phyloP scores from a whole-genome alignment of 257 asterid genomes.

The Gentiana dahurica region DNA sequence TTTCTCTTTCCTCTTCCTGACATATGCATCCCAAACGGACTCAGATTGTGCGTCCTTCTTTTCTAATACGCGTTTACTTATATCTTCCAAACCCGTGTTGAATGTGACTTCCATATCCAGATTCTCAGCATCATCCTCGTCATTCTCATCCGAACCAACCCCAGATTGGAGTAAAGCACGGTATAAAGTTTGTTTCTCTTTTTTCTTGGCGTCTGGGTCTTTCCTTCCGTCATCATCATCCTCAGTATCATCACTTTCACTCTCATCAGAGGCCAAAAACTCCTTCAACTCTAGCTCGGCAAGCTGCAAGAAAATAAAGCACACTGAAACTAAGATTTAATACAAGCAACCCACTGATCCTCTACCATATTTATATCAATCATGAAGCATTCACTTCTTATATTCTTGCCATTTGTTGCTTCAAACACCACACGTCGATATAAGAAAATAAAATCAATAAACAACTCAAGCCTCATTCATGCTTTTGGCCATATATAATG shows the following conservation, averaged over 20 bases:
- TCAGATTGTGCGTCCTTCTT: conserved; percentile 80
- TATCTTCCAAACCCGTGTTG: conserved; percentile 71
- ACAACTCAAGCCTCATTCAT: no score
- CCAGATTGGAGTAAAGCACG: conserved; percentile 61
- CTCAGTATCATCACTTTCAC: conserved; percentile 53
- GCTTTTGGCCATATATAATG: no score
- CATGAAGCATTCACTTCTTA: no score
- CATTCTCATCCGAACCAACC: conserved; percentile 51
- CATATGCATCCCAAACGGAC: conserved; percentile 76
- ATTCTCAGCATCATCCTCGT: conserved; percentile 38
- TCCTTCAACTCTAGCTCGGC: conserved; percentile 64
- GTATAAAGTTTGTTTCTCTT: conserved; percentile 44
- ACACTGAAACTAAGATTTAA: not conserved
- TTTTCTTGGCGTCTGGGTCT: conserved; percentile 30
- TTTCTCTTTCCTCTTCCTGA: conserved; percentile 62
- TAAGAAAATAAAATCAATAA: no score
- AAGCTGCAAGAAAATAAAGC: conserved; percentile 36
- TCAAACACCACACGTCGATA: no score
- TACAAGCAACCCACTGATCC: no score
- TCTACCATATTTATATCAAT: no score
- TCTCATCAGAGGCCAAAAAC: conserved; percentile 76
- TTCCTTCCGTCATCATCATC: conserved; percentile 27
- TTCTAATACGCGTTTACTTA: conserved; percentile 72
- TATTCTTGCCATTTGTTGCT: no score
- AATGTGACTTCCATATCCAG: conserved; percentile 91